These are phyloP conservation scores for Lophiostoma macrostomum DNA, from an alignment of 495 filamentous ascomycete species.

Conservation along the genomic window DNA sequence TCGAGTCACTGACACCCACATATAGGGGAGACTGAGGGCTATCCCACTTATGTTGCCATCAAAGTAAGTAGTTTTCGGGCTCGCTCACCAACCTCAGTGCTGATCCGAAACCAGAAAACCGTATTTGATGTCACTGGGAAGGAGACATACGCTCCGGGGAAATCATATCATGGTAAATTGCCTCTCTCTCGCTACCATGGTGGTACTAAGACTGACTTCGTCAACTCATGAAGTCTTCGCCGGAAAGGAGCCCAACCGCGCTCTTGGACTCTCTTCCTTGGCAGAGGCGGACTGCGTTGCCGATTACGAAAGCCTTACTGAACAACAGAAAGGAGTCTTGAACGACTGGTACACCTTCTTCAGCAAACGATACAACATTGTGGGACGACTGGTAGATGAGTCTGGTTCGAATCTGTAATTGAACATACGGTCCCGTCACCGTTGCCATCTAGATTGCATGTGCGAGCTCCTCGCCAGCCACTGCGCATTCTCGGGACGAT, in stretches of 20 bases:
- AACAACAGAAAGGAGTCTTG: constrained; percentile 82
- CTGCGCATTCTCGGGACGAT: no score
- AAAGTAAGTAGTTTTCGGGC: constrained; percentile 48
- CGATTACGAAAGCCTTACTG: constrained; percentile 79
- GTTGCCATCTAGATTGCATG: no score
- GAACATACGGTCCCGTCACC: background rate
- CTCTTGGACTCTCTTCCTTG: constrained; percentile 78
- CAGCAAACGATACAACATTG: constrained; percentile 89
- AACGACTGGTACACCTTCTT: constrained; percentile 96
- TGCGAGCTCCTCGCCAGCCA: no score
- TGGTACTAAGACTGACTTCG: constrained; percentile 3
- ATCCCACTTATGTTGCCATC: constrained; percentile 87
- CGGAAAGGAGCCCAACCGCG: constrained; percentile 89
- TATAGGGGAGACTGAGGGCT: constrained; percentile 58
- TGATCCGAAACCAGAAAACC: constrained; percentile 54
- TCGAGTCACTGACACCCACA: background rate
- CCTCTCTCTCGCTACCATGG: background rate
- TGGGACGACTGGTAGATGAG: constrained; percentile 50
- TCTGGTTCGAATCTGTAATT: background rate
- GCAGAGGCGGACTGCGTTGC: constrained; percentile 79
- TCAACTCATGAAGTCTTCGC: constrained; percentile 67
- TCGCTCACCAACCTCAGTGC: constrained; percentile 13
- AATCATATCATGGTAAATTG: constrained; percentile 74
- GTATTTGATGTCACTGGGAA: constrained; percentile 94
- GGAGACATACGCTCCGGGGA: constrained; percentile 75